These are phyloP conservation scores for Taxillus chinensis DNA, from an alignment of 164 flowering plant genomes.

Conservation along the genomic window DNA sequence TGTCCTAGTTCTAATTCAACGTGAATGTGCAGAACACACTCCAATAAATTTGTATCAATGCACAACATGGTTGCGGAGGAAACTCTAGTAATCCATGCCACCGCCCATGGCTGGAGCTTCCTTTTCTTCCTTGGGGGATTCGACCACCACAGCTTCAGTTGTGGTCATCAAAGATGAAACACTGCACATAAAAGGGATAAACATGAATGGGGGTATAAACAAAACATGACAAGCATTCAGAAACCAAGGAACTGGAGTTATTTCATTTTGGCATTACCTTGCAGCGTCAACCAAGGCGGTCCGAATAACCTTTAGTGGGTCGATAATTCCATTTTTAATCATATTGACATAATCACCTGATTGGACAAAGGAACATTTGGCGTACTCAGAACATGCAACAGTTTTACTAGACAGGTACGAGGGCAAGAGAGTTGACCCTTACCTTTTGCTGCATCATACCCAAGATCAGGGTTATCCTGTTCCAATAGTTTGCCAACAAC, in stretches of 20 bases:
- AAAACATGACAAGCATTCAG: not conserved
- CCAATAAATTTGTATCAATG: too few relatives aligned
- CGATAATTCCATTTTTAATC: constrained; percentile 91
- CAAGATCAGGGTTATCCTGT: constrained; percentile 76
- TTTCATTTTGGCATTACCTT: constrained; percentile 32
- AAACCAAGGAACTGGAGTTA: not conserved
- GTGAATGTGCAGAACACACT: too few relatives aligned
- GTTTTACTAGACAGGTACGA: too few relatives aligned
- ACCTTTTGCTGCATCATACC: constrained; percentile 99
- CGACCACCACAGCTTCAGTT: constrained; percentile 83
- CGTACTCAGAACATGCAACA: too few relatives aligned
- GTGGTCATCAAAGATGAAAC: constrained; percentile 93
- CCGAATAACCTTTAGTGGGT: constrained; percentile 92
- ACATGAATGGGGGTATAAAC: not conserved
- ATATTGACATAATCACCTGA: constrained; percentile 92
- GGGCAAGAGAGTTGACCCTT: not conserved
- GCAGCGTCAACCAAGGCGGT: constrained; percentile 98
- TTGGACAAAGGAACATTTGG: not conserved
- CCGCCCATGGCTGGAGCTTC: constrained; percentile 49
- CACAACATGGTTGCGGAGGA: too few relatives aligned
- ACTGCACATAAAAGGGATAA: constrained; percentile 13
- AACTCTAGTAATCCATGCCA: constrained; percentile 36
- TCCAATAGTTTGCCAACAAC: constrained; percentile 95
- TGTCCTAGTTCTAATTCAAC: too few relatives aligned
- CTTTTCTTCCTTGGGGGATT: constrained; percentile 79